Percentiles rank a stretch among this genome's conserved stretches.
phyloP scores from a whole-genome alignment of 345 rosid genomes.

The Rhodamnia rubescens region DNA sequence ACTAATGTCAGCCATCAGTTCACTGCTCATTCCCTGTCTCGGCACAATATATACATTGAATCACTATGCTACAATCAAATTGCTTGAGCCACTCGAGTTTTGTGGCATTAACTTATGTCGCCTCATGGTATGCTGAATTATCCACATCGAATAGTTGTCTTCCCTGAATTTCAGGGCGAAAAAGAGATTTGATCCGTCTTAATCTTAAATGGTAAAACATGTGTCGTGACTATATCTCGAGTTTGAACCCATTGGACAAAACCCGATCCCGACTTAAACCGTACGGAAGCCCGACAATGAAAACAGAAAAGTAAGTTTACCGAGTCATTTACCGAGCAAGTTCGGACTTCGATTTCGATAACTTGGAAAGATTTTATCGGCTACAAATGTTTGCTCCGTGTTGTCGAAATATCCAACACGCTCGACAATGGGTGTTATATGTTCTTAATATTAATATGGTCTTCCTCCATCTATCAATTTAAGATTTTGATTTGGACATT shows the following conservation, averaged over 20 bases:
- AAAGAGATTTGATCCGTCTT: background rate
- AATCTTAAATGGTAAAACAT: background rate
- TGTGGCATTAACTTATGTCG: background rate
- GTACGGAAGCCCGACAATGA: background rate
- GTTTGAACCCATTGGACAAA: background rate
- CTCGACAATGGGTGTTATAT: rapidly evolving
- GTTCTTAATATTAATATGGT: no score
- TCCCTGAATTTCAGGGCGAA: background rate
- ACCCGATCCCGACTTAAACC: rapidly evolving
- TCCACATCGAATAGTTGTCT: background rate
- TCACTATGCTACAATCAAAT: background rate
- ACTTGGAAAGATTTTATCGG: background rate
- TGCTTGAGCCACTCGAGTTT: background rate
- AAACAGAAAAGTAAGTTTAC: background rate
- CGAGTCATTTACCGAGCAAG: background rate
- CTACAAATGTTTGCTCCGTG: background rate
- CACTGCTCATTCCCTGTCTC: background rate
- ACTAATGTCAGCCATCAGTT: background rate
- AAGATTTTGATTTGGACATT: background rate
- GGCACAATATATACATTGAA: background rate
- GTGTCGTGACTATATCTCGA: background rate
- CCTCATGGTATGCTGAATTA: background rate
- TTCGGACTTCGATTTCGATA: rapidly evolving
- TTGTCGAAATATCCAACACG: background rate
- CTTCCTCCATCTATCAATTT: background rate